Base-by-base conservation (phyloP, 306 rosid species). In the Rosa lucieae region DNA sequence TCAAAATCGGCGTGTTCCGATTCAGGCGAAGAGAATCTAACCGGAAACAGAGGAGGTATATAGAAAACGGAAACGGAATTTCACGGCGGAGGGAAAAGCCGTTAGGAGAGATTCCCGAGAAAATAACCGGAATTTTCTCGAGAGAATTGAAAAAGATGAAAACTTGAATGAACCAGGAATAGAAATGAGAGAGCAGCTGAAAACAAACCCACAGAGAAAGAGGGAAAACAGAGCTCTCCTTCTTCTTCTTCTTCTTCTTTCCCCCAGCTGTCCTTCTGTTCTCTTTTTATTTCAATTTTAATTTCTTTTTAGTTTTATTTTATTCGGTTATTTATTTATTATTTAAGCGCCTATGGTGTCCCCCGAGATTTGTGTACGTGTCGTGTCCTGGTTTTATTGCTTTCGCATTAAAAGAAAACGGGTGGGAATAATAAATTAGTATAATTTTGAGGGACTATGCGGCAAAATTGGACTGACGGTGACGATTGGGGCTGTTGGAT, bases 51-150 rank as follows among this genome's bases (percentile, higher is more conserved):
- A 46, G 72, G 40, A 8, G 29, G 39, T 4, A 21, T 8, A 0
- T 8, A 75, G 77, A 32, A 32, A 65, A 65, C n/a, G 5, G 21
- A 32, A 35, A 65, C 21, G 46, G 21, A 32, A 15, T 35, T 59
- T 65, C 11, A 35, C 72, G 49, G 14, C 72, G 49, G 49, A 67
- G 15, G 44, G 10, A 67, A 63, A 76, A 47, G n/a, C 53, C 47
- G 79, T 52, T 47, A 3, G 11, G 3, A 55, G 61, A 55, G 66
- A 53, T 76, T 65, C 47, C 79, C 79, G 48, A 76, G 13, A 46
- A 76, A 62, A 58, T 15, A 32, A 26, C 62, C n/a, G 48, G 62
- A 76, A 62, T 76, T 76, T 76, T 76, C 72, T 62, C 48, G 35
- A 76, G 61, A 47, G 49, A 40, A 23, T 43, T 18, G 0, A 4